Base-by-base conservation (phyloP, 2,329 filamentous ascomycete genomes). In the Ophiostoma quercus region DNA sequence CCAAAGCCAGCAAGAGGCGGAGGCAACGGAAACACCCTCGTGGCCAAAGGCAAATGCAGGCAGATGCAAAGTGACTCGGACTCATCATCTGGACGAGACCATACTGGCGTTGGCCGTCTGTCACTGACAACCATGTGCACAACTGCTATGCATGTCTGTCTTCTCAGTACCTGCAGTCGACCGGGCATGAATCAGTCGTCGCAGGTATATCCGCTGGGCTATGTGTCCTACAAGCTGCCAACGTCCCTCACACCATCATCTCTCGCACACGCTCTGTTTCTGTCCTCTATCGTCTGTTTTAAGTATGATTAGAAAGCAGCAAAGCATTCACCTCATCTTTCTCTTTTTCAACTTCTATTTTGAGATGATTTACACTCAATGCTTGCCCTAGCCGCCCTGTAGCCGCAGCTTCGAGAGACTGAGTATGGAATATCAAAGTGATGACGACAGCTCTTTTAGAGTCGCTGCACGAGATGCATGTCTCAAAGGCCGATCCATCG, bases 51-150 rank as follows among this genome's bases (percentile, higher is more conserved):
- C 34, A 34, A 34, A 34, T 34, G 25, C 34, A 34, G 34, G 34
- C 3, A 5, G 7, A n/a, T n/a, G n/a, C 22, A 3, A 9, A 25
- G 51, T 29, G 51, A 57, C 51, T 57, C 22, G 51, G 51, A 57
- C 51, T 25, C 51, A 57, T 57, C 51, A 57, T 57, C 51, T 57
- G 51, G 12, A 22, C 51, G 51, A 57, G 51, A 57, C 51, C 25
- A 14, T 57, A 2, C n/a, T 16, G 22, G 9, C 22, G 51, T 14
- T 16, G 22, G 25, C 11, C 22, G 12, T 25, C 51, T 57, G 22
- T 57, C 51, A 57, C 22, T 57, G 22, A 11, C n/a, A 8, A n/a
- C n/a, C 51, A 57, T 57, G 22, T 57, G 51, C 25, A 22, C 51
- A 11, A 11, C 6, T 29, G 25, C 25, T 25, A 5, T 25, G 51